Percentiles rank a stretch among this genome's conserved stretches.
Conservation (phyloP, 1,139 yeast genomes). For the Sugiyamaella japonica region DNA sequence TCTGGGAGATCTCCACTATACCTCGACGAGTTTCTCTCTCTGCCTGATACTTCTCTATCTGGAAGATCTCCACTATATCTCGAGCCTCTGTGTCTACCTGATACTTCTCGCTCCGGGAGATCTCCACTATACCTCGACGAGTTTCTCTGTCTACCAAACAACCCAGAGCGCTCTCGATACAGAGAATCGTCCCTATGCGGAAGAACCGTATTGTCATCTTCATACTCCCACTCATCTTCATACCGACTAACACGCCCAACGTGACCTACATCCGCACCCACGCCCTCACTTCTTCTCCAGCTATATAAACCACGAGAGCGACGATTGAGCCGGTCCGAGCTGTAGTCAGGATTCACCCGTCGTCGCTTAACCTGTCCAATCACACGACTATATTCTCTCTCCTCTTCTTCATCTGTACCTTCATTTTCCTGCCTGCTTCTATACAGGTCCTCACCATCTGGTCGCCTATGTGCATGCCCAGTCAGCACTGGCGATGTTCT, state of each 20-base stretch:
- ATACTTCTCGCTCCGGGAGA: too few species aligned
- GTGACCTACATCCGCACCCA: too few species aligned
- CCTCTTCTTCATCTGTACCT: not conserved
- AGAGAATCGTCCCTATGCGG: not conserved
- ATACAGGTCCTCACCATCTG: not conserved
- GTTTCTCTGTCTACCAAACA: not conserved
- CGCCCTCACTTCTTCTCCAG: too few species aligned
- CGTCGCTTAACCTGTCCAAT: not conserved
- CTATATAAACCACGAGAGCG: not conserved
- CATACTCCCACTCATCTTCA: not conserved
- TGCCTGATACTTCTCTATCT: too few species aligned
- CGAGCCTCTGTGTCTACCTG: not conserved
- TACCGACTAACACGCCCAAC: too few species aligned
- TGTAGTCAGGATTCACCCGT: not conserved
- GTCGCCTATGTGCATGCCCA: not conserved
- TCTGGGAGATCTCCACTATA: too few species aligned
- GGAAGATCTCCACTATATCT: too few species aligned
- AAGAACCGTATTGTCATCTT: not conserved
- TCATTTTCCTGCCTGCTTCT: not conserved
- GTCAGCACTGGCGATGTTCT: too few species aligned
- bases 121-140: not conserved
- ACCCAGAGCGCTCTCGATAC: not conserved
- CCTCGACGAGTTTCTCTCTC: too few species aligned
- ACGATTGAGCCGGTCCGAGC: not conserved
- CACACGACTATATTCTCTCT: not conserved